These are phyloP conservation scores for Lithospermum erythrorhizon DNA, from an alignment of 257 asterid genomes.

Conservation along the genomic window DNA sequence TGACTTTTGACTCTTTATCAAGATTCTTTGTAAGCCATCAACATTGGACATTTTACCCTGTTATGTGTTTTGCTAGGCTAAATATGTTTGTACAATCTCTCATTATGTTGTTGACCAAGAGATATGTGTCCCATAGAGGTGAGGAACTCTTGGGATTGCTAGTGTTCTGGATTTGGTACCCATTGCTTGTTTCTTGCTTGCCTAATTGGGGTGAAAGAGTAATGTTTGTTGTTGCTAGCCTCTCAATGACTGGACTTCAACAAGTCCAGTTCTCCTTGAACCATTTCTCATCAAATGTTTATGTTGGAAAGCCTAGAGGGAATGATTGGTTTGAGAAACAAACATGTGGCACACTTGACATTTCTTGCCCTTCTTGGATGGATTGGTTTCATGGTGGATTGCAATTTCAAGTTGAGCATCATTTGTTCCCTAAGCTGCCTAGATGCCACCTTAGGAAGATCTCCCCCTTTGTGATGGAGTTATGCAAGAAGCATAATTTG, in stretches of 20 bases:
- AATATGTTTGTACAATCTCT: slow-evolving; percentile 66
- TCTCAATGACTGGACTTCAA: slow-evolving; percentile 51
- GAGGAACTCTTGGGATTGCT: slow-evolving; percentile 54
- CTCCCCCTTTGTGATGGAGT: slow-evolving; percentile 65
- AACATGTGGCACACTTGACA: slow-evolving; percentile 50
- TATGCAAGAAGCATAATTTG: slow-evolving; percentile 72
- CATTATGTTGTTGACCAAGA: slow-evolving; percentile 35
- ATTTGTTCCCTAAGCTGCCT: slow-evolving; percentile 74
- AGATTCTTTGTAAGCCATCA: slow-evolving; percentile 57
- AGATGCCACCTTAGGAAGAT: slow-evolving; percentile 53
- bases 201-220: slow-evolving; percentile 58
- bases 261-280: slow-evolving; percentile 75
- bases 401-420: slow-evolving; percentile 83
- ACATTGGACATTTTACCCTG: slow-evolving; percentile 80
- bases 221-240: slow-evolving; percentile 49
- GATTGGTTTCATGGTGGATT: slow-evolving; percentile 97
- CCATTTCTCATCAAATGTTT: slow-evolving; percentile 60
- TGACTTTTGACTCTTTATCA: slow-evolving; percentile 43
- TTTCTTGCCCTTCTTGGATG: slow-evolving; percentile 68
- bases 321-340: slow-evolving; percentile 92
- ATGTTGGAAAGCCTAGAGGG: slow-evolving; percentile 59
- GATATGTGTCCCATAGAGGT: slow-evolving; percentile 35
- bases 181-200: slow-evolving; percentile 52
- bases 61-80: slow-evolving; percentile 68
- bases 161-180: slow-evolving; percentile 82